A percentile compares a stretch with the other conserved stretches of the same genome.
Evolutionary conservation across 352 stramenopile genomes (phyloP).

Genomic region (Phytopythium cucurbitacearum): DNA sequence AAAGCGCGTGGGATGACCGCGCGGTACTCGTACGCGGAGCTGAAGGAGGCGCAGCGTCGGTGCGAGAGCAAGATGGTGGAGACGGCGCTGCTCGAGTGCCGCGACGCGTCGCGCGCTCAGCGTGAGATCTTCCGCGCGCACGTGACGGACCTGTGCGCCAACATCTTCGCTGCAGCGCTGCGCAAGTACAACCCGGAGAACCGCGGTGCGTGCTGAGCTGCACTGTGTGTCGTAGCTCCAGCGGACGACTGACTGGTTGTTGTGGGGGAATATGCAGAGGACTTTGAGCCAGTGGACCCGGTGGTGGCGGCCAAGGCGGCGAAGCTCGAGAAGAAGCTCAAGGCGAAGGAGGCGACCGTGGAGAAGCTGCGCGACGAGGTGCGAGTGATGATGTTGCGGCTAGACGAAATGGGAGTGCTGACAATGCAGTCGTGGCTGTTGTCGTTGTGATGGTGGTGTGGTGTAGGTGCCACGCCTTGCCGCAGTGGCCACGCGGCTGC

Average conservation of each 20-base stretch:
- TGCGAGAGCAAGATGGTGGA: conserved; percentile 53
- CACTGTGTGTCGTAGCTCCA: not conserved
- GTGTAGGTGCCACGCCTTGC: conserved; percentile 46
- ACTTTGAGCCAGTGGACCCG: conserved; percentile 56
- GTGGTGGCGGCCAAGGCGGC: conserved; percentile 31
- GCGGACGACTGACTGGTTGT: not conserved
- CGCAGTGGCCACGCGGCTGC: conserved; percentile 39
- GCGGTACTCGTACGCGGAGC: conserved; percentile 72
- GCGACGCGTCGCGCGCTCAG: conserved; percentile 45
- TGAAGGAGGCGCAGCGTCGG: conserved; percentile 68
- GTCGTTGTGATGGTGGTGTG: not conserved
- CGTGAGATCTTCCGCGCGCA: conserved; percentile 75
- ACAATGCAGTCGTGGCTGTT: not conserved
- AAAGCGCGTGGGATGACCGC: conserved; percentile 5
- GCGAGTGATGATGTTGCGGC: not conserved
- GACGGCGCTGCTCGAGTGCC: conserved; percentile 45
- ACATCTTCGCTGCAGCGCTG: conserved; percentile 57
- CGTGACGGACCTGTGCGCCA: conserved; percentile 70
- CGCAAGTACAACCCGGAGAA: conserved; percentile 67
- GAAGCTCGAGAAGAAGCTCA: conserved; percentile 44
- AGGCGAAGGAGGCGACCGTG: conserved; percentile 47
- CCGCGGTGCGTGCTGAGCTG: conserved; percentile 36
- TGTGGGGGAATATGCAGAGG: conserved; percentile 25
- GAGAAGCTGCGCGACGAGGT: conserved; percentile 59
- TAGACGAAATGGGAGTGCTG: not conserved